Conservation (phyloP, 768 basidiomycete species). For the Cantharellus anzutake region DNA sequence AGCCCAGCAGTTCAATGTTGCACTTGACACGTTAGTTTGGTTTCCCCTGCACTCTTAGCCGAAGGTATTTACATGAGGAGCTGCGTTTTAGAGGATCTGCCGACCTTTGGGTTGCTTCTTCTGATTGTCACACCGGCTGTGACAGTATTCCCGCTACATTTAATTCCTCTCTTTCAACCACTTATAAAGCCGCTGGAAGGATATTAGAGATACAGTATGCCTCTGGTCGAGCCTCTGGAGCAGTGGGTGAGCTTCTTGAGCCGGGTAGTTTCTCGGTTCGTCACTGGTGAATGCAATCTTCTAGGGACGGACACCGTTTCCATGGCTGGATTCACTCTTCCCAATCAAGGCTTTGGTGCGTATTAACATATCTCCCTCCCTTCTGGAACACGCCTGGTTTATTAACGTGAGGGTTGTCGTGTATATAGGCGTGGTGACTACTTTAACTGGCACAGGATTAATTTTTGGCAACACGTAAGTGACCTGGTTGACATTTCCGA, state of each 20-base stretch:
- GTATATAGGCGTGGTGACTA: too few species aligned
- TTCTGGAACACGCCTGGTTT: neutral
- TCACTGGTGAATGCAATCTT: neutral
- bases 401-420: neutral
- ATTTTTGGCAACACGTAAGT: conserved; percentile 4
- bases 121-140: neutral
- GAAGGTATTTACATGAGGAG: neutral
- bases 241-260: neutral
- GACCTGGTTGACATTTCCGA: neutral
- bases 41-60: neutral
- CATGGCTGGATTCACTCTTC: neutral
- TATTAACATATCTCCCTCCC: neutral
- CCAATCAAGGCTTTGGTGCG: neutral
- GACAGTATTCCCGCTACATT: neutral
- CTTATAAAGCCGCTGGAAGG: neutral
- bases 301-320: neutral
- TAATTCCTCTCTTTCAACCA: neutral
- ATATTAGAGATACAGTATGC: neutral
- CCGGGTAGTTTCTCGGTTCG: neutral
- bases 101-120: neutral
- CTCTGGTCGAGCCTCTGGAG: neutral
- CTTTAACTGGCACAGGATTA: too few species aligned
- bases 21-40: neutral
- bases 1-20: neutral
- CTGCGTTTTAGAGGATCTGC: neutral